These are phyloP conservation scores for Phtheirospermum japonicum DNA, from an alignment of 257 asterid species.

Conservation along the genomic window DNA sequence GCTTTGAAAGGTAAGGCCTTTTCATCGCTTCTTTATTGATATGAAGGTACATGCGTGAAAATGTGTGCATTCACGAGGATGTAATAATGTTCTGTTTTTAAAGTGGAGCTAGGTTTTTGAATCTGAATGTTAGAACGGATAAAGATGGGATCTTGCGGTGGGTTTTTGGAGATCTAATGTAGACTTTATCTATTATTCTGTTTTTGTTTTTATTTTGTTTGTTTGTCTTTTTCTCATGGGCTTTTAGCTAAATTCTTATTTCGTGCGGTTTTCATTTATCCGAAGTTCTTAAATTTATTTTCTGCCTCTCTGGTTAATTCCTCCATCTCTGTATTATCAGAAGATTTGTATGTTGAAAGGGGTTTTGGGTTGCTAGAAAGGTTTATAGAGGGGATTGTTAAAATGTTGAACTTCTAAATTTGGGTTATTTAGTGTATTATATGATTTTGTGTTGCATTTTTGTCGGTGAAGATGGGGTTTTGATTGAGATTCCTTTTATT, in stretches of 20 bases:
- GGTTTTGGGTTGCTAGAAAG: slow-evolving; percentile 22
- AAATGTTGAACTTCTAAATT: slow-evolving; percentile 24
- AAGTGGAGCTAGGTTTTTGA: slow-evolving; percentile 29
- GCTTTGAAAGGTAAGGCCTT: slow-evolving; percentile 37
- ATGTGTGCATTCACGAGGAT: slow-evolving; percentile 31
- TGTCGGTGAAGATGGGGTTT: slow-evolving; percentile 29
- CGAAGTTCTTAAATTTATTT: slow-evolving; percentile 2
- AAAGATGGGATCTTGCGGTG: slow-evolving; percentile 34
- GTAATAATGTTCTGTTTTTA: slow-evolving; percentile 20
- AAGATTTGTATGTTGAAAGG: slow-evolving; percentile 28
- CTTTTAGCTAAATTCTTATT: slow-evolving; percentile 17
- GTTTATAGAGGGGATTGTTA: slow-evolving; percentile 17
- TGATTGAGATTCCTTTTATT: slow-evolving; percentile 6
- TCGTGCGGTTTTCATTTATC: slow-evolving; percentile 7
- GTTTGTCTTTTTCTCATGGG: slow-evolving; percentile 18
- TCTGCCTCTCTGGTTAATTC: background rate
- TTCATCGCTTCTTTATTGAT: slow-evolving; percentile 1
- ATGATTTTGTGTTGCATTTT: slow-evolving; percentile 22
- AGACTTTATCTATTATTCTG: slow-evolving; percentile 5
- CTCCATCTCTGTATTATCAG: background rate
- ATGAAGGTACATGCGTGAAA: slow-evolving; percentile 16
- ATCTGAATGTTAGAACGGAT: slow-evolving; percentile 30
- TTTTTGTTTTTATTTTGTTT: background rate
- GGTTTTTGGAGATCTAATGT: slow-evolving; percentile 37
- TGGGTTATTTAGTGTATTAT: no score